A percentile compares a stretch with the other conserved stretches of the same genome.
Conservation (phyloP, 179 eudicot genomes). For the Silene coronaria region DNA sequence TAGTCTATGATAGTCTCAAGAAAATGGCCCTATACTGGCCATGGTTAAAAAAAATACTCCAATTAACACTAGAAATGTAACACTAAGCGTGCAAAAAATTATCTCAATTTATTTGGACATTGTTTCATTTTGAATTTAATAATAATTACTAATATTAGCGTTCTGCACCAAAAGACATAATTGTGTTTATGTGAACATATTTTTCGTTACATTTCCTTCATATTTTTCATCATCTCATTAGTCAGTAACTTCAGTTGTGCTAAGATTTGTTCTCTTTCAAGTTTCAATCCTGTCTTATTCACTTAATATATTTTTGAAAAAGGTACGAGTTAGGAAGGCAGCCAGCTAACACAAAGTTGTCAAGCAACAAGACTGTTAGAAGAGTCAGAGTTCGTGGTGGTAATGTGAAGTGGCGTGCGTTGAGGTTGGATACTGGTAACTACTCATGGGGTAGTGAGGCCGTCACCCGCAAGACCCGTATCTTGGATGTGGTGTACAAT, state of each 20-base stretch:
- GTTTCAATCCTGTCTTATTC: background rate
- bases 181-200: background rate
- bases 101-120: too few species aligned
- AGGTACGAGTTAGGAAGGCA: slow-evolving; percentile 53
- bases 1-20: background rate
- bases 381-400: slow-evolving; percentile 53
- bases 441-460: slow-evolving; percentile 55
- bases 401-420: slow-evolving; percentile 51
- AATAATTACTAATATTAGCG: too few species aligned
- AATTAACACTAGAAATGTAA: background rate
- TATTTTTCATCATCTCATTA: background rate
- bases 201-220: background rate
- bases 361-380: slow-evolving; percentile 54
- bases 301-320: background rate
- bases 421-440: slow-evolving; percentile 48
- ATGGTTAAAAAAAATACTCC: too few species aligned
- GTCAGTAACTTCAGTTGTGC: background rate
- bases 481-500: slow-evolving; percentile 46
- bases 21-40: background rate
- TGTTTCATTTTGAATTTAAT: too few species aligned
- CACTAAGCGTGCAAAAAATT: background rate
- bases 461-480: slow-evolving; percentile 45
- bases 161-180: background rate
- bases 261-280: background rate
- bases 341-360: slow-evolving; percentile 45